Evolutionary conservation across 345 rosid species (phyloP).

Genomic region (Gossypium mustelinum): DNA sequence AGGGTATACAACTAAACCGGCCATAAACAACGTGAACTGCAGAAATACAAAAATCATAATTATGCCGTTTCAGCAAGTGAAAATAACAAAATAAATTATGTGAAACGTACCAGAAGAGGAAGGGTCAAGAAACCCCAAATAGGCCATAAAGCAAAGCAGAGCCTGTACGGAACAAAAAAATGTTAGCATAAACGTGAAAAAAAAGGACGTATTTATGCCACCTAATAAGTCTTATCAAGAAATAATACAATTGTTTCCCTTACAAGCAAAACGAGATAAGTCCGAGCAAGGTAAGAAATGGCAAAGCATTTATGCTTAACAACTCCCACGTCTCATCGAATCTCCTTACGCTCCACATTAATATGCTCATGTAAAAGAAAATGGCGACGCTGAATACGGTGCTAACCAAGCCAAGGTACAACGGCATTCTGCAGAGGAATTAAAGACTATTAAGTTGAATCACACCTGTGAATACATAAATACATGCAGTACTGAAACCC

Average conservation of each 20-base stretch:
- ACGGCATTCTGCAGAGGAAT: slow-evolving; percentile 61
- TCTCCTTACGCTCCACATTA: slow-evolving; percentile 76
- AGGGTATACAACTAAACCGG: slow-evolving; percentile 78
- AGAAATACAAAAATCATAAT: slow-evolving; percentile 19
- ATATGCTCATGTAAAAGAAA: slow-evolving; percentile 70
- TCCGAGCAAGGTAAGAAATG: slow-evolving; percentile 68
- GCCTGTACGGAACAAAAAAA: slow-evolving; percentile 34
- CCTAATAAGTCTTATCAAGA: slow-evolving; percentile 8
- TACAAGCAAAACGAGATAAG: slow-evolving; percentile 82
- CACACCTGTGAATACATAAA: not conserved
- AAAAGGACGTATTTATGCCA: slow-evolving; percentile 4
- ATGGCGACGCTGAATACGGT: slow-evolving; percentile 55
- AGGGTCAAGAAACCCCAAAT: slow-evolving; percentile 92
- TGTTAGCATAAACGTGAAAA: slow-evolving; percentile 15
- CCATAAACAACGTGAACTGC: slow-evolving; percentile 98
- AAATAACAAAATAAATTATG: not conserved
- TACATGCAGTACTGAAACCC: not conserved
- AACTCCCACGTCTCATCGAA: slow-evolving; percentile 90
- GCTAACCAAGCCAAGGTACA: slow-evolving; percentile 70
- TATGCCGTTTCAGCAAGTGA: slow-evolving; percentile 1
- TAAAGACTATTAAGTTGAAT: slow-evolving; percentile 14
- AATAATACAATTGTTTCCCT: slow-evolving; percentile 25
- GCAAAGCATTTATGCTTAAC: slow-evolving; percentile 70
- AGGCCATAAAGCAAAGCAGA: slow-evolving; percentile 85
- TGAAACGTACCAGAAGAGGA: slow-evolving; percentile 75